Evolutionary conservation across 345 rosid species (phyloP), one percentile per base, ranked within the genome.

Genomic region (Clausena lansium): DNA sequence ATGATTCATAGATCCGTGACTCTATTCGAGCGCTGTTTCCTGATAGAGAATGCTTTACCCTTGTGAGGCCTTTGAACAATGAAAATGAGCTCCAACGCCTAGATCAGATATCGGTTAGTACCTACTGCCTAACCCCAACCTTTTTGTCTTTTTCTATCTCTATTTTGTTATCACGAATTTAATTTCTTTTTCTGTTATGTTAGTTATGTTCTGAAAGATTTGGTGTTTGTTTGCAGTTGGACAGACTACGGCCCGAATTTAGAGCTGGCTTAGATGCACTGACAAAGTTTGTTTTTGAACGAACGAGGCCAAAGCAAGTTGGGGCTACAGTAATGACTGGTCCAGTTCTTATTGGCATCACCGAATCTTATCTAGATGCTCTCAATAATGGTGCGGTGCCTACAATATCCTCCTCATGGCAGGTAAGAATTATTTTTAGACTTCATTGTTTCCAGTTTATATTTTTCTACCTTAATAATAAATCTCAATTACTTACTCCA

Each of bases 321-420:
- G 98, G 97, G 74, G 91, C 98, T 79, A 94, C 98, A 24, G 76
- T 90, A 73, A 83, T 97, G 97, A 94, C 98, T 0, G 98, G 99
- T 45, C 98, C 98, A 24, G 78, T 97, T 81, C 98, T 94, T 82
- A 91, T 94, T 64, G 99, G 97, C 70, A 84, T 97, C 50, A 97
- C 88, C 7, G 87, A 93, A 86, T 91, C 99, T 74, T 97, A 94
- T 78, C 87, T 97, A 77, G 96, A 90, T 87, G 99, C 98, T 36
- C 85, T 94, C 61, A 97, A 97, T 78, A 93, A 97, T 77, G 99
- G 99, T 78, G 99, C 98, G 8, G 98, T 94, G 73, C 99, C 99
- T 61, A 91, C 98, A 50, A 97, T 94, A 88, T 87, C 94, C 52
- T 94, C 99, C 30, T 94, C 99, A 17, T 97, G 99, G 99, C 97